Percentiles rank a stretch among this genome's conserved stretches.
These are phyloP conservation scores for Podaxis sp. DNA, from an alignment of 768 basidiomycete species.

Conservation along the genomic window DNA sequence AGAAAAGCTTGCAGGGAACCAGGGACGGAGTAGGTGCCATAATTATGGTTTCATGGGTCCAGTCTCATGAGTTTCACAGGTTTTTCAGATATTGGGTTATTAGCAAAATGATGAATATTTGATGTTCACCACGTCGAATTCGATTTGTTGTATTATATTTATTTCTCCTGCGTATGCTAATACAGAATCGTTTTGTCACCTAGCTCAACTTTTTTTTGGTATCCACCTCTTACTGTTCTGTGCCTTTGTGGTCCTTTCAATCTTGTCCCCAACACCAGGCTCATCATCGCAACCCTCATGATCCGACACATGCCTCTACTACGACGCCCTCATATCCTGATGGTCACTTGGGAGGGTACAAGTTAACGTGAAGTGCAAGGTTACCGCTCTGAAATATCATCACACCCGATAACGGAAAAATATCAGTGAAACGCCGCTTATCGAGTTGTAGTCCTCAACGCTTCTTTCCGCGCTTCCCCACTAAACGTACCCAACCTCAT, in stretches of 20 bases:
- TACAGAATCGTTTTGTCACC: background rate
- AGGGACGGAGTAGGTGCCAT: background rate
- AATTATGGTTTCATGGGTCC: background rate
- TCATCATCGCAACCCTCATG: conserved; percentile 20
- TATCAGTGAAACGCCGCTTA: background rate
- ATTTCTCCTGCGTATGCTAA: background rate
- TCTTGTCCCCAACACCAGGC: background rate
- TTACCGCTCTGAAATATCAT: conserved; percentile 43
- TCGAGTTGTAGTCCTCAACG: conserved; percentile 29
- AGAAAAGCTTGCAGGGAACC: background rate
- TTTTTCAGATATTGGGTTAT: background rate
- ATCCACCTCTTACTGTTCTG: background rate
- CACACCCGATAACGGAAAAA: background rate
- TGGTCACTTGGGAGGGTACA: conserved; percentile 28
- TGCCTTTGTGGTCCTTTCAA: background rate
- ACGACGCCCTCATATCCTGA: conserved; percentile 43
- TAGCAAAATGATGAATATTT: background rate
- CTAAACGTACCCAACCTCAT: conserved; percentile 48
- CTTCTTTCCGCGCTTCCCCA: conserved; percentile 37
- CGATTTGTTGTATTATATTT: background rate
- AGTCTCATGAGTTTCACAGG: background rate
- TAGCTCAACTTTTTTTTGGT: background rate
- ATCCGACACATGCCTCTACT: conserved; percentile 41
- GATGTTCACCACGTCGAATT: too few species aligned
- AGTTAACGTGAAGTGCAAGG: conserved; percentile 25